phyloP scores from a whole-genome alignment of 257 asterid genomes.

The Solanum medicagineum region DNA sequence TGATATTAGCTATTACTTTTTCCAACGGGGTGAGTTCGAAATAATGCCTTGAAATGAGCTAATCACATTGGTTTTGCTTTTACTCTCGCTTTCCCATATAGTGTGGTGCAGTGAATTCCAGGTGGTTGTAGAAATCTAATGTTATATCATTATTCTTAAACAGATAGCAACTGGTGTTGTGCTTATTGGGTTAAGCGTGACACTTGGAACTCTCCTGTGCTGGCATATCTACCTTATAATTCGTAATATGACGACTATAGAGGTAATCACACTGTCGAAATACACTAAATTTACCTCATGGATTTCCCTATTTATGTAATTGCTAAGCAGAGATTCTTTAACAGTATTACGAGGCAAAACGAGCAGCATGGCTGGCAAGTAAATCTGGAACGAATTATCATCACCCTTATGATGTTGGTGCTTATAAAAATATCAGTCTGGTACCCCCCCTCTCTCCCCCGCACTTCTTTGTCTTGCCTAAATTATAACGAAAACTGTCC shows the following conservation, averaged over 20 bases:
- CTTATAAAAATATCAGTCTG: conserved; percentile 50
- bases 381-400: conserved; percentile 73
- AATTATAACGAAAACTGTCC: not conserved
- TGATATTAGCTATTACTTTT: not conserved
- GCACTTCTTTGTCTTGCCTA: not conserved
- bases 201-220: conserved; percentile 55
- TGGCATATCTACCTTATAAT: conserved; percentile 83
- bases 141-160: not conserved
- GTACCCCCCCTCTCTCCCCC: conserved; percentile 5
- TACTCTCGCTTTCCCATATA: not conserved
- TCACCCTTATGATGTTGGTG: conserved; percentile 77
- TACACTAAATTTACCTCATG: not conserved
- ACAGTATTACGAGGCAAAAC: conserved; percentile 63
- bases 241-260: conserved; percentile 83
- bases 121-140: not conserved
- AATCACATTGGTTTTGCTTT: not conserved
- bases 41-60: not conserved
- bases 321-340: not conserved
- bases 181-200: conserved; percentile 32
- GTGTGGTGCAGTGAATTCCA: not conserved
- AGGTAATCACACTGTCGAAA: conserved; percentile 31
- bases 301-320: not conserved
- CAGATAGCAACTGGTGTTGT: conserved; percentile 20
- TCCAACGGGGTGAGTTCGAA: not conserved
- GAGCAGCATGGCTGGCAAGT: conserved; percentile 87